A percentile compares a stretch with the other conserved stretches of the same genome.
phyloP scores from a whole-genome alignment of 352 stramenopile genomes.

The Lagenidium sp. region DNA sequence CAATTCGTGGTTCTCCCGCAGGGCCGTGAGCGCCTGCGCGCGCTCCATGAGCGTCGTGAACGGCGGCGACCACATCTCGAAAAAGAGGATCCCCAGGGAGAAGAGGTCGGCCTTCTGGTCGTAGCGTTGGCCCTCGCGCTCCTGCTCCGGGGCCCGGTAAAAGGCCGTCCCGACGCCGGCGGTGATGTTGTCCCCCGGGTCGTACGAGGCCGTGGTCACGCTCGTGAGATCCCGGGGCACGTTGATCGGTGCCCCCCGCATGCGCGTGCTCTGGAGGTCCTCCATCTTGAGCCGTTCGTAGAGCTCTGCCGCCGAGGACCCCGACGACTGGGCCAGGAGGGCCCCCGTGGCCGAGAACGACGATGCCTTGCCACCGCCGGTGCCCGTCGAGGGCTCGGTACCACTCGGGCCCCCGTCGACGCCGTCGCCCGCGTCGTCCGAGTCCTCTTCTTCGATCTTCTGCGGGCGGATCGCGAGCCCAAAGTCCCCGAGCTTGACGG shows the following conservation, averaged over 20 bases:
- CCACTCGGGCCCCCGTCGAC: too few species aligned
- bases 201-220: conserved; percentile 50
- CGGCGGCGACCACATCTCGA: conserved; percentile 93
- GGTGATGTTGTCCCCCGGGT: conserved; percentile 73
- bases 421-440: conserved; percentile 19
- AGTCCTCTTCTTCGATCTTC: conserved; percentile 32
- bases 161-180: conserved; percentile 93
- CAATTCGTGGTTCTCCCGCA: conserved; percentile 71
- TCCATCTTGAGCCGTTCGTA: conserved; percentile 63
- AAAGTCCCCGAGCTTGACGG: conserved; percentile 93
- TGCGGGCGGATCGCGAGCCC: conserved; percentile 86
- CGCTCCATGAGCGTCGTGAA: conserved; percentile 90
- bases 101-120: conserved; percentile 94
- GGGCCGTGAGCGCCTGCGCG: conserved; percentile 55
- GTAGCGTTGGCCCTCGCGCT: conserved; percentile 78
- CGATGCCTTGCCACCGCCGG: not conserved
- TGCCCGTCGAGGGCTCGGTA: not conserved
- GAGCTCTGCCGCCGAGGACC: conserved; percentile 57
- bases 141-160: conserved; percentile 93
- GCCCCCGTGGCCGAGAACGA: conserved; percentile 2
- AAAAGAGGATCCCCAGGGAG: conserved; percentile 92
- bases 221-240: conserved; percentile 23
- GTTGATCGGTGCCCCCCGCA: conserved; percentile 5
- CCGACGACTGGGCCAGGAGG: conserved; percentile 42
- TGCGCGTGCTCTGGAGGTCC: conserved; percentile 58